These are phyloP conservation scores for Linaria vulgaris DNA, from an alignment of 257 asterid genomes.

Conservation along the genomic window DNA sequence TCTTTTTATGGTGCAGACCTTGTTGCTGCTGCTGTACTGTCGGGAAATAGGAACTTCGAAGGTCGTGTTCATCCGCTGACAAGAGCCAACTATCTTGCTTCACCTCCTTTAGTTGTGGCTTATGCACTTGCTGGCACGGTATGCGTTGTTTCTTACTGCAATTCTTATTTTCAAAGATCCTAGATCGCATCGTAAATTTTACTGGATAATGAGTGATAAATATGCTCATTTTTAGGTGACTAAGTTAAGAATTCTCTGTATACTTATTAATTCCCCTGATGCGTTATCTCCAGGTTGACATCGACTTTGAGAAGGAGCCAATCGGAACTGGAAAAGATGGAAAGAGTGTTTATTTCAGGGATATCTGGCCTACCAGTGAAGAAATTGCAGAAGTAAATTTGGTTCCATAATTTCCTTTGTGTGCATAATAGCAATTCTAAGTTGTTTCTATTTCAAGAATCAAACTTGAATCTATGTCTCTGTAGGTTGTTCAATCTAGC, in stretches of 20 bases:
- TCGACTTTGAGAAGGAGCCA: constrained; percentile 87
- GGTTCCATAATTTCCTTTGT: not conserved
- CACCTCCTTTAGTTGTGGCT: constrained; percentile 87
- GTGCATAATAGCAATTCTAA: not conserved
- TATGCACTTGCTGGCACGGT: constrained; percentile 98
- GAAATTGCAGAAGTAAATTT: constrained; percentile 77
- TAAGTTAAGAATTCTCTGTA: no score
- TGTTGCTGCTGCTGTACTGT: constrained; percentile 89
- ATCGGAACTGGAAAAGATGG: constrained; percentile 90
- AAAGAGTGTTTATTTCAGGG: constrained; percentile 63
- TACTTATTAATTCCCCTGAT: constrained; percentile 7
- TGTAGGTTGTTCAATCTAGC: constrained; percentile 85
- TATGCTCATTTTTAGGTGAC: not conserved
- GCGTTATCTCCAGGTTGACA: constrained; percentile 62
- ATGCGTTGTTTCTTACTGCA: constrained; percentile 20
- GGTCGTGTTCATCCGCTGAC: constrained; percentile 94
- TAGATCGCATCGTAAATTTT: not conserved
- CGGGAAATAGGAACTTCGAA: constrained; percentile 92
- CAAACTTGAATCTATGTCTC: constrained; percentile 10
- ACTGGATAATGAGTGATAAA: not conserved
- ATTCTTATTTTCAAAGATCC: not conserved
- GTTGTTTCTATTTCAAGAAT: not conserved
- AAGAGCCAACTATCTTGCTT: constrained; percentile 90
- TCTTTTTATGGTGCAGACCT: constrained; percentile 49
- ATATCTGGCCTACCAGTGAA: constrained; percentile 85